phyloP scores from a whole-genome alignment of 148 eudicot genomes.

The Cornus controversa region DNA sequence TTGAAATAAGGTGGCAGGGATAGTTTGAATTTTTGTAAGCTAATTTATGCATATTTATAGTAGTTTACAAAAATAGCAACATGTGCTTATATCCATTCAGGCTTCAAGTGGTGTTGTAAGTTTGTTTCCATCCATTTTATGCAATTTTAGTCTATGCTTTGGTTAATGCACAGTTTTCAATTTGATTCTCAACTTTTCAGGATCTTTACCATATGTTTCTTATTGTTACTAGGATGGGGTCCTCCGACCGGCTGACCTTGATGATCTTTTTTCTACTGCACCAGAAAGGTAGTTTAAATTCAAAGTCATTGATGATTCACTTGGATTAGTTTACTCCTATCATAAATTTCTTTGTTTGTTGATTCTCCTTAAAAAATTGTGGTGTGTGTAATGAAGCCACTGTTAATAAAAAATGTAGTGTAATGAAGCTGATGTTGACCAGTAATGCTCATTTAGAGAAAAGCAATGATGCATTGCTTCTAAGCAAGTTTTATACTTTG shows the following conservation, averaged over 20 bases:
- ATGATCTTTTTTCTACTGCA: constrained; percentile 75
- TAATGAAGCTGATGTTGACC: not conserved
- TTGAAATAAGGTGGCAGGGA: not conserved
- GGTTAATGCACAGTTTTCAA: not conserved
- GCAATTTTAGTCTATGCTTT: not conserved
- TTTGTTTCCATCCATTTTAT: not conserved
- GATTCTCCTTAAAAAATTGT: too few species aligned
- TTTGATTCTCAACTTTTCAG: not conserved
- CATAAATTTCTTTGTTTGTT: not conserved
- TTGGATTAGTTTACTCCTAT: not conserved
- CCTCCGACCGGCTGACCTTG: constrained; percentile 49
- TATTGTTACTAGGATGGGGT: constrained; percentile 53
- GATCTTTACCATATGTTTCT: not conserved
- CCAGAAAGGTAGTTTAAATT: constrained; percentile 56
- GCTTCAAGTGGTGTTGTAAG: not conserved
- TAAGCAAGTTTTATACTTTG: not conserved
- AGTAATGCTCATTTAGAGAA: not conserved
- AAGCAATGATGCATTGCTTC: not conserved
- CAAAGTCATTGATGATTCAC: not conserved
- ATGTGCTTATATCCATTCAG: not conserved
- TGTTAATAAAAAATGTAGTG: not conserved
- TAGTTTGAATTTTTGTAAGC: not conserved
- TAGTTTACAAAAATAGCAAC: not conserved
- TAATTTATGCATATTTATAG: too few species aligned
- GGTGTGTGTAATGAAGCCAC: not conserved